These are phyloP conservation scores for Cardiospermum halicacabum DNA, from an alignment of 345 rosid genomes.

Conservation along the genomic window DNA sequence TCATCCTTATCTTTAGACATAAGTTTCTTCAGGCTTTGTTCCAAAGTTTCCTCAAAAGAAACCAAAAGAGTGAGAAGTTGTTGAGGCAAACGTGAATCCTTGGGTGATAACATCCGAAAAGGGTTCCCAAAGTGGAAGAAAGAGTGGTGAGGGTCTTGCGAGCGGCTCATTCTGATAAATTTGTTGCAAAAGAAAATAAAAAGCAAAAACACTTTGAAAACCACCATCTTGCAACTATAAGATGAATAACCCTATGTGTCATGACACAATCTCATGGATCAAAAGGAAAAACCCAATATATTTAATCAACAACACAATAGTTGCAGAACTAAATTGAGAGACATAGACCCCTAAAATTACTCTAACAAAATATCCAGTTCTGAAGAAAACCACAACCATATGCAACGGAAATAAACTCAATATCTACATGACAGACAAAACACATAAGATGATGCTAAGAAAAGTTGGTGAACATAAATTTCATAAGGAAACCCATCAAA, in stretches of 20 bases:
- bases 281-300: not conserved
- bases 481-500: not conserved
- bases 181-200: slow-evolving; percentile 24
- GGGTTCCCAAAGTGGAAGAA: slow-evolving; percentile 85
- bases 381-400: not conserved
- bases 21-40: slow-evolving; percentile 56
- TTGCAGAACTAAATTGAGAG: not conserved
- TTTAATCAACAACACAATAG: not conserved
- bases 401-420: not conserved
- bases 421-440: not conserved
- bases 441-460: not conserved
- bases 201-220: not conserved
- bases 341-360: not conserved
- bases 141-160: slow-evolving; percentile 72
- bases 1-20: slow-evolving; percentile 53
- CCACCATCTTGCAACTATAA: not conserved
- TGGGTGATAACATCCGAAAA: slow-evolving; percentile 67
- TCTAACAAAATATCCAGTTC: not conserved
- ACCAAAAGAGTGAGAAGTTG: slow-evolving; percentile 39
- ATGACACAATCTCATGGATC: not conserved
- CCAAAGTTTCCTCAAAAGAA: slow-evolving; percentile 57
- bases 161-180: slow-evolving; percentile 54
- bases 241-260: too few species aligned
- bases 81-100: slow-evolving; percentile 62
- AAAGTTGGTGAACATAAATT: not conserved